phyloP scores from a whole-genome alignment of 2,329 filamentous ascomycete species.

The Plenodomus biglobosus region DNA sequence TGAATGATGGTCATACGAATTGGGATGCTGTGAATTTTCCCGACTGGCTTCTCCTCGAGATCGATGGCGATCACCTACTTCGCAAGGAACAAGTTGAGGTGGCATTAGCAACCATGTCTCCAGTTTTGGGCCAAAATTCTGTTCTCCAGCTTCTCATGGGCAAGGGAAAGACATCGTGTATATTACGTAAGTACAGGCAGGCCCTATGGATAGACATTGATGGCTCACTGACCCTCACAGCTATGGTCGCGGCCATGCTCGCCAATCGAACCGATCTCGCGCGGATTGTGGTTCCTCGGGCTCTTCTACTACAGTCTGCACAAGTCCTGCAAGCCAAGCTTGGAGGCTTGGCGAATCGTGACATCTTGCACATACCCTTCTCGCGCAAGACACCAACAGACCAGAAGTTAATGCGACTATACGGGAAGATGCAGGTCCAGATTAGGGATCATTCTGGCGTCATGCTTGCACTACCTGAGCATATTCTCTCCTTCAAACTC shows the following conservation, averaged over 20 bases:
- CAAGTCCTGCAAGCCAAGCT: conserved; percentile 59
- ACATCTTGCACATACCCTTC: conserved; percentile 60
- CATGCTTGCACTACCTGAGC: conserved; percentile 63
- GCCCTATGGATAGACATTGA: conserved; percentile 56
- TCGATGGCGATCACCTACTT: conserved; percentile 66
- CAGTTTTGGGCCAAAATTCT: conserved; percentile 56
- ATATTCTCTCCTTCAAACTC: conserved; percentile 65
- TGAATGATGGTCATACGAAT: conserved; percentile 55
- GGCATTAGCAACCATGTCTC: conserved; percentile 61
- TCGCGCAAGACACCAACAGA: conserved; percentile 53
- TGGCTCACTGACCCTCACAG: conserved; percentile 36
- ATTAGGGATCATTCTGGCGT: conserved; percentile 53
- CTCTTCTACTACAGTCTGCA: conserved; percentile 60
- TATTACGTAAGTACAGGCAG: conserved; percentile 42
- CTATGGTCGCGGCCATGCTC: conserved; percentile 57
- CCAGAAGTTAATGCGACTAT: conserved; percentile 30
- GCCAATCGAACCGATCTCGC: conserved; percentile 49
- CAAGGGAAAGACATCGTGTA: conserved; percentile 66
- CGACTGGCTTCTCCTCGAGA: conserved; percentile 68
- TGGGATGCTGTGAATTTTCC: conserved; percentile 58
- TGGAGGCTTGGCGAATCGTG: conserved; percentile 57
- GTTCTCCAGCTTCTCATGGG: conserved; percentile 71
- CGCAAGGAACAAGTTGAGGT: conserved; percentile 64
- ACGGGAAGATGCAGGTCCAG: conserved; percentile 46
- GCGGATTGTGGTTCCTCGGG: conserved; percentile 59